Evolutionary conservation across 2,329 filamentous ascomycete genomes (phyloP).

Genomic region (Neopestalotiopsis rosae): DNA sequence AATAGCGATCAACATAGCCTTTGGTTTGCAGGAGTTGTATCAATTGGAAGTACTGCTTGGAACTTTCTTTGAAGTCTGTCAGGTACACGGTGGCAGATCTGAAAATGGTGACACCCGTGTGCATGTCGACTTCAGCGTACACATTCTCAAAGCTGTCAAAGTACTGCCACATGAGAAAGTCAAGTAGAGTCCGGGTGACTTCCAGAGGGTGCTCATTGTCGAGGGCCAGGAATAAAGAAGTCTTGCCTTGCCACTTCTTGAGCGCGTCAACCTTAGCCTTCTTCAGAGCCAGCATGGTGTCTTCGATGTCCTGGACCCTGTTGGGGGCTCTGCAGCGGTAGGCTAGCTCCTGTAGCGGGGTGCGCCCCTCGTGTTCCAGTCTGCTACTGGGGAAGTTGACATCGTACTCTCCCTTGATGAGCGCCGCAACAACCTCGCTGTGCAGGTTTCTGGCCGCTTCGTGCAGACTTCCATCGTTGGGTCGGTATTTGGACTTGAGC

Average conservation of each 20-base stretch:
- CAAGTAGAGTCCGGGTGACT: background rate
- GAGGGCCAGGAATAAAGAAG: slow-evolving; percentile 35
- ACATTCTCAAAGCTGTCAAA: background rate
- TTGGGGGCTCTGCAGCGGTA: slow-evolving; percentile 24
- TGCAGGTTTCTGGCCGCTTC: slow-evolving; percentile 37
- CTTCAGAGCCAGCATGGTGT: slow-evolving; percentile 30
- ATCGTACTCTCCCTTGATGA: slow-evolving; percentile 34
- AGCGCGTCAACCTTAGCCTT: slow-evolving; percentile 31
- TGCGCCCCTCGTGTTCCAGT: slow-evolving; percentile 31
- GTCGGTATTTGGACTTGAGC: slow-evolving; percentile 27
- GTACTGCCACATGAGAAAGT: background rate
- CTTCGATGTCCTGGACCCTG: slow-evolving; percentile 27
- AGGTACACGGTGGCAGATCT: background rate
- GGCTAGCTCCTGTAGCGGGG: slow-evolving; percentile 34
- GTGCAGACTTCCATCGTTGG: slow-evolving; percentile 39
- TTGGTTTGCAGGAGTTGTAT: background rate
- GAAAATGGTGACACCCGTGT: background rate
- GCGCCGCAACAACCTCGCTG: slow-evolving; percentile 26
- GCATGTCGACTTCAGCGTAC: background rate
- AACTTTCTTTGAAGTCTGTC: slow-evolving; percentile 16
- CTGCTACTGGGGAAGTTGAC: slow-evolving; percentile 33
- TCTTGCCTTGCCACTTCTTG: slow-evolving; percentile 33
- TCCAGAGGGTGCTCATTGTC: slow-evolving; percentile 27
- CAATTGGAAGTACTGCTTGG: slow-evolving; percentile 1
- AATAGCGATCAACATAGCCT: background rate